Base-by-base conservation (phyloP, 2,329 filamentous ascomycete species). In the Apiospora malaysiana region DNA sequence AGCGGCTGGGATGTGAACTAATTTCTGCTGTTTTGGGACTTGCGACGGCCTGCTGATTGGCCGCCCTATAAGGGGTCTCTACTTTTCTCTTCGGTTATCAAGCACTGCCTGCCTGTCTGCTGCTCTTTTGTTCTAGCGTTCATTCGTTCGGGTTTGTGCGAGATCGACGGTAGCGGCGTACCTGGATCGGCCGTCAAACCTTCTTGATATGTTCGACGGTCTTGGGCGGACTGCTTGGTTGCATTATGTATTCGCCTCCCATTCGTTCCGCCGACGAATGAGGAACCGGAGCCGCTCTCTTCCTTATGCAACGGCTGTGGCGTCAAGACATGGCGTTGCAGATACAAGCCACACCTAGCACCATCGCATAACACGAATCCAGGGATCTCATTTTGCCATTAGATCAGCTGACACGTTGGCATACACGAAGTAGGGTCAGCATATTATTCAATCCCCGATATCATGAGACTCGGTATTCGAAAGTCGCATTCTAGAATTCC, bases 241-340 rank as follows among this genome's bases (percentile, higher is more conserved):
- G 47, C 49, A 25, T n/a, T 40, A n/a, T n/a, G n/a, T n/a, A 40
- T 72, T 72, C 65, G 71, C 71, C 71, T 46, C 63, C 56, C 25
- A 9, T 47, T 72, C 69, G 65, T 42, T 68, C 37, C n/a, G 8
- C 25, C 23, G 32, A 32, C 69, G 67, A 70, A 69, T 70, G 68
- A 47, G 43, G 9, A 23, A 10, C 8, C 12, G 32, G 51, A 59
- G 16, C n/a, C 21, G 51, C 51, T 18, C 6, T 51, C 10, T 10
- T 21, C 16, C 27, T 59, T 18, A 59, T 32, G 14, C 27, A 21
- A 27, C 51, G 21, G 37, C 27, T 59, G 56, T 63, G 56, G 56
- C 56, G 37, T 12, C 9, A 10, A 23, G 14, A 37, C 56, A 23
- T 63, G 56, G 32, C 32, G 40, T 37, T 63, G 56, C 56, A 63